Conservation (phyloP, 768 basidiomycete species). For the Russula sp. region DNA sequence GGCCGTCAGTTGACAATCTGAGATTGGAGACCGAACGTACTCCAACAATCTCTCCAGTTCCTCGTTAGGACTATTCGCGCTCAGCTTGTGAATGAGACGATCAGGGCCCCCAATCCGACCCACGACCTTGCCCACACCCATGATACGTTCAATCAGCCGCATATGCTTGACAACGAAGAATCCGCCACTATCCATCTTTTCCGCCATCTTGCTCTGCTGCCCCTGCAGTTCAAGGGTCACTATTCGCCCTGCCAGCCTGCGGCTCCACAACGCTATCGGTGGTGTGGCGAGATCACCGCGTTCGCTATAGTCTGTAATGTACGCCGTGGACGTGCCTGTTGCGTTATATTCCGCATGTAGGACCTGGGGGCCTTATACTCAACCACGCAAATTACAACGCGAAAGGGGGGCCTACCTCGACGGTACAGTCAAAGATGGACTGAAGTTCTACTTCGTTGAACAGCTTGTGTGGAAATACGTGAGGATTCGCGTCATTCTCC, state of each 20-base stretch:
- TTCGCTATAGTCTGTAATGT: slow-evolving; percentile 22
- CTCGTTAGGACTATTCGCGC: slow-evolving; percentile 14
- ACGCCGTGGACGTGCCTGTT: slow-evolving; percentile 10
- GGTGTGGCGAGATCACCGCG: slow-evolving; percentile 17
- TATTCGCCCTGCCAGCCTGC: slow-evolving; percentile 3
- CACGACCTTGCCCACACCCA: slow-evolving; percentile 8
- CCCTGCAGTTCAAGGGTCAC: slow-evolving; percentile 20
- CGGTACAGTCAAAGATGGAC: slow-evolving; percentile 21
- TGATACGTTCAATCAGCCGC: slow-evolving; percentile 15
- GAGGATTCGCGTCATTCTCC: slow-evolving; percentile 17
- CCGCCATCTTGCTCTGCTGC: slow-evolving; percentile 20
- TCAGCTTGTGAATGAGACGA: slow-evolving; percentile 21
- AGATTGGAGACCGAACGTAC: not conserved
- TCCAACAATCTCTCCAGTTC: slow-evolving; percentile 9
- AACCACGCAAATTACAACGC: not conserved
- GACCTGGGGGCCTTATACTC: slow-evolving; percentile 7
- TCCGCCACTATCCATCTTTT: slow-evolving; percentile 10
- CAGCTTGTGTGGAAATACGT: slow-evolving; percentile 22
- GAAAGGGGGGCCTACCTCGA: slow-evolving; percentile 16
- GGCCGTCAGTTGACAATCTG: not conserved
- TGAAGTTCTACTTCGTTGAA: slow-evolving; percentile 14
- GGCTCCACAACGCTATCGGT: slow-evolving; percentile 10
- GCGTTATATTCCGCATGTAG: slow-evolving; percentile 17
- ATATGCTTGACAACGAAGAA: slow-evolving; percentile 22
- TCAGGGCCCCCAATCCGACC: slow-evolving; percentile 22